These are phyloP conservation scores for Linum usitatissimum DNA, from an alignment of 345 rosid genomes.

Conservation along the genomic window DNA sequence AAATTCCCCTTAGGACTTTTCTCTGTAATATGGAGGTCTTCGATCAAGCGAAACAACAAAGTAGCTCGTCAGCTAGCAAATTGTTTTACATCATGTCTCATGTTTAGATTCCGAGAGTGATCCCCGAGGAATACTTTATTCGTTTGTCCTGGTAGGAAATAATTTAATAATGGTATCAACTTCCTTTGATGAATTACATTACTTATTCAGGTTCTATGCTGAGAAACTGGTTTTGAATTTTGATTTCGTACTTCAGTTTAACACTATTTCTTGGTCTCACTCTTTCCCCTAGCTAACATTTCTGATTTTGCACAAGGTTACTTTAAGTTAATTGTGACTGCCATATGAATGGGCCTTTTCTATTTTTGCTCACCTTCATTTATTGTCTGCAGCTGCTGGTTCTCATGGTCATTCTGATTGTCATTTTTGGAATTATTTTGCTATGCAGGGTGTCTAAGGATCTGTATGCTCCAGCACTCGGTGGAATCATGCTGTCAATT, in stretches of 20 bases:
- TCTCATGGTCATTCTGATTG: background rate
- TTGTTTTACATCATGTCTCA: background rate
- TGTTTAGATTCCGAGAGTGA: background rate
- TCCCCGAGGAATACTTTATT: background rate
- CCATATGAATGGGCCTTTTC: no score
- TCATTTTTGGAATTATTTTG: background rate
- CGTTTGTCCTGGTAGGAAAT: background rate
- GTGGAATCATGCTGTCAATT: conserved; percentile 90
- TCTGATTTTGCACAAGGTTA: background rate
- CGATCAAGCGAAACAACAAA: background rate
- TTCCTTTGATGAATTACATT: background rate
- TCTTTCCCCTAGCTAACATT: background rate
- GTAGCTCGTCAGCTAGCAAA: background rate
- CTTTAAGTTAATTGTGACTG: background rate
- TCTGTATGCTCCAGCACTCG: conserved; percentile 90
- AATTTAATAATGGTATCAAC: no score
- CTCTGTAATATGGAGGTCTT: background rate
- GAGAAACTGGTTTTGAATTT: background rate
- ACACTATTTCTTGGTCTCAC: background rate
- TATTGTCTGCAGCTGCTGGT: background rate
- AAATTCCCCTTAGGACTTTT: background rate
- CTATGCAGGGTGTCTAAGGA: conserved; percentile 83
- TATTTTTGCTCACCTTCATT: background rate
- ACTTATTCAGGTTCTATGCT: background rate
- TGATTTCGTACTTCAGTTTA: no score